Conservation (phyloP, 2,329 filamentous ascomycete genomes). For the Fusarium sarcochroum region DNA sequence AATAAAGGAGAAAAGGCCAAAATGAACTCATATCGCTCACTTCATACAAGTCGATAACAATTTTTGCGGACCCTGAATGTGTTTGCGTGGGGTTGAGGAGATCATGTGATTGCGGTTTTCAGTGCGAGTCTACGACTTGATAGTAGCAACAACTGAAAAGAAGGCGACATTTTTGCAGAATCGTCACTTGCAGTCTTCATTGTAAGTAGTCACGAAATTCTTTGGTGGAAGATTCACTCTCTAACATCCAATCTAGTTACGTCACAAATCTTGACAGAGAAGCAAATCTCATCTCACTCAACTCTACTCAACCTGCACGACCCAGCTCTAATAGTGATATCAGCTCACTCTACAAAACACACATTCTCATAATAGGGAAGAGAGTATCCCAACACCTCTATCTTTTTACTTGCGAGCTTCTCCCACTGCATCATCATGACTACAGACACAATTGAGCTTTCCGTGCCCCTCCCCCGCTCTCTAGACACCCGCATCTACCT, state of each 20-base stretch:
- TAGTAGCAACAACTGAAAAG: background rate
- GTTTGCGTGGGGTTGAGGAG: slow-evolving; percentile 32
- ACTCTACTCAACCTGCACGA: background rate
- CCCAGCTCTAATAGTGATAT: background rate
- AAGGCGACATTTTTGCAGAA: background rate
- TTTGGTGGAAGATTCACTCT: background rate
- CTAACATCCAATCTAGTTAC: background rate
- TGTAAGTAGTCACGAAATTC: background rate
- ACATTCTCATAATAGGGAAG: background rate
- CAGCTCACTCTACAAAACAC: background rate
- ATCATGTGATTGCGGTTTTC: slow-evolving; percentile 41
- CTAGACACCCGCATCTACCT: slow-evolving; percentile 73
- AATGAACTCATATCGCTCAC: slow-evolving; percentile 20
- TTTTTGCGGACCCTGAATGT: slow-evolving; percentile 33
- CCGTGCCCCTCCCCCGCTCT: slow-evolving; percentile 71
- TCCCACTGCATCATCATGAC: slow-evolving; percentile 43
- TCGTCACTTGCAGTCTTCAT: background rate
- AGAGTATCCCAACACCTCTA: background rate
- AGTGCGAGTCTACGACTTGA: background rate
- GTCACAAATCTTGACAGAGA: slow-evolving; percentile 5
- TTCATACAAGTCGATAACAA: slow-evolving; percentile 17
- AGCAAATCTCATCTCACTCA: slow-evolving; percentile 3
- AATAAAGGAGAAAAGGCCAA: background rate
- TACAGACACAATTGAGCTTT: slow-evolving; percentile 59
- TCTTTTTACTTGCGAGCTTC: background rate